Base-by-base conservation (phyloP, 805 yeast species). In the Wickerhamiella qilinensis region DNA sequence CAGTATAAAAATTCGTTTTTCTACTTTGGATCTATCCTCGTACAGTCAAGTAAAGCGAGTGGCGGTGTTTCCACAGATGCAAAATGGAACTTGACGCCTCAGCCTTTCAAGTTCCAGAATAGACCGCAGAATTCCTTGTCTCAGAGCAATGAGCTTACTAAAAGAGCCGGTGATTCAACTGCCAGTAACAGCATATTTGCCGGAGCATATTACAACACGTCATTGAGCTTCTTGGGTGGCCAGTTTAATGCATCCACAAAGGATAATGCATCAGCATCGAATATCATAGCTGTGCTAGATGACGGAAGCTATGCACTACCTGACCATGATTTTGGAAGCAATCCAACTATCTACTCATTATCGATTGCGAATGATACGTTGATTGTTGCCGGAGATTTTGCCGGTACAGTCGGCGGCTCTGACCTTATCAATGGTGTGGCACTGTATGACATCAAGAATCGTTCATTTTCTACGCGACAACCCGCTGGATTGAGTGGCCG, bases 161-260 rank as follows among this genome's bases (percentile, higher is more conserved):
- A 22, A 22, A 22, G 25, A 22, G 25, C 30, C 8, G 17, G 15
- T 28, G 30, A 28, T 6, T 15, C 6, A 7, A 7, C 30, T 8
- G 30, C 17, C 15, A 6, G 7, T 20, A 49, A 55, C 34, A 25
- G 47, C 1, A 42, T 65, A 19, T 46, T 53, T 36, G 44, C 53
- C 37, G 74, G 69, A 12, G 45, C 55, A 1, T 65, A 54, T 43
- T 47, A 65, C 35, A 77, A 80, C 51, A 59, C 60, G 11, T 53
- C 75, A 0, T 43, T 67, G 9, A 58, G 75, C 30, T 68, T 70
- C 0, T 56, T 79, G 36, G 85, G 81, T 7, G 91, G 88, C 17
- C 54, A 59, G 3, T 75, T 77, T 49, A 52, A 49, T 7, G 63
- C 64, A 6, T 30, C 30, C n/a, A 45, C 54, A 3, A 48, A 48